These are phyloP conservation scores for Hypomontagnella monticulosa DNA, from an alignment of 495 filamentous ascomycete species.

Conservation along the genomic window DNA sequence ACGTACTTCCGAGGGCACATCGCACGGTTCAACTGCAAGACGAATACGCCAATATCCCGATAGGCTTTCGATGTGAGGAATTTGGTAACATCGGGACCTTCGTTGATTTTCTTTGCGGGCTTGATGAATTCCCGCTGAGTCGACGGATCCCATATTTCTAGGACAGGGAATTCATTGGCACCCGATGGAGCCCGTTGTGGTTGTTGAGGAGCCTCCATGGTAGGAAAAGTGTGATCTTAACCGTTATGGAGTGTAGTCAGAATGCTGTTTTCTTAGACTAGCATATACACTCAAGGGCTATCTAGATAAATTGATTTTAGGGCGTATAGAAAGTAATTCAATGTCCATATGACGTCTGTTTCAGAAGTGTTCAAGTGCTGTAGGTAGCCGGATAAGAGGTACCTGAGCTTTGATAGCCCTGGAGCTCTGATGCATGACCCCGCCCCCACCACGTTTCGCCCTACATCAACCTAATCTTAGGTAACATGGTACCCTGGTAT, in stretches of 20 bases:
- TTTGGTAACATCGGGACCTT: constrained; percentile 75
- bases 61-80: constrained; percentile 86
- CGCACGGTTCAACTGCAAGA: constrained; percentile 87
- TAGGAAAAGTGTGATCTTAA: not conserved
- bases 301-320: no score
- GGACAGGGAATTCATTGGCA: constrained; percentile 37
- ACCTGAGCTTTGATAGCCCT: not conserved
- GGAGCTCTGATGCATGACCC: not conserved
- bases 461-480: no score
- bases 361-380: no score
- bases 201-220: constrained; percentile 33
- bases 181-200: constrained; percentile 18
- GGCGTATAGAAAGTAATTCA: no score
- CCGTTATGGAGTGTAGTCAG: not conserved
- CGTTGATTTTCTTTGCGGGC: constrained; percentile 83
- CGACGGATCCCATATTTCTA: constrained; percentile 48
- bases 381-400: no score
- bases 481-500: no score
- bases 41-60: constrained; percentile 82
- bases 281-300: no score
- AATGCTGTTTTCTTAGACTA: not conserved
- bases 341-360: no score
- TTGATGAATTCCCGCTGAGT: constrained; percentile 56
- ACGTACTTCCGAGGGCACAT: constrained; percentile 73
- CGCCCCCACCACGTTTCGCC: no score